Evolutionary conservation across 495 filamentous ascomycete genomes (phyloP).

Genomic region (Amphirosellinia nigrospora): DNA sequence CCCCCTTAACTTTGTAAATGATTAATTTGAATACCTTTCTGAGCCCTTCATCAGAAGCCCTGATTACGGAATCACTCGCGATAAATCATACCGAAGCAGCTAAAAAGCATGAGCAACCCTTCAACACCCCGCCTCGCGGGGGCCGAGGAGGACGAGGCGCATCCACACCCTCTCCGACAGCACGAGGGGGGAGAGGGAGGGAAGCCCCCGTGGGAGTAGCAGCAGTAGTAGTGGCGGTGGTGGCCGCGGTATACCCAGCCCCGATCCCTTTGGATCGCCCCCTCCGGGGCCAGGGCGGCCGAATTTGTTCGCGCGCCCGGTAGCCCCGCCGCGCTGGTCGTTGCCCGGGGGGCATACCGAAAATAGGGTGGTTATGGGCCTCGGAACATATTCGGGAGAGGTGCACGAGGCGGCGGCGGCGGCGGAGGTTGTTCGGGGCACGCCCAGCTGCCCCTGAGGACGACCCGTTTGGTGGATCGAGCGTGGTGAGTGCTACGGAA

Average conservation of each 20-base stretch:
- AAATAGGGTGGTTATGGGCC: background rate
- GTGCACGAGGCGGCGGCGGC: background rate
- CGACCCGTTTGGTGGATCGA: slow-evolving; percentile 3
- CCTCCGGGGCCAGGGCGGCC: background rate
- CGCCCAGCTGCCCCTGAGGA: background rate
- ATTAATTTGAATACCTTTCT: too few relatives aligned
- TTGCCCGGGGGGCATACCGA: too few relatives aligned
- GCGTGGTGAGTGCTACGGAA: background rate
- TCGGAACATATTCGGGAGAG: background rate
- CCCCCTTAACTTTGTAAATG: too few relatives aligned
- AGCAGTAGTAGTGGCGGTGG: background rate
- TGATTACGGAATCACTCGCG: too few relatives aligned
- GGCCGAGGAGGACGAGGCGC: slow-evolving; percentile 1
- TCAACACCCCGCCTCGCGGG: background rate
- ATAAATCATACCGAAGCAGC: background rate
- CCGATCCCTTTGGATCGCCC: slow-evolving; percentile 1
- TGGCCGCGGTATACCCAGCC: background rate
- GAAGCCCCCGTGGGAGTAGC: background rate
- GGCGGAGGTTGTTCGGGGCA: background rate
- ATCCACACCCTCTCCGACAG: background rate
- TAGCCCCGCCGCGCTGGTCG: background rate
- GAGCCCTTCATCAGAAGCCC: too few relatives aligned
- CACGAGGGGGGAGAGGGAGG: background rate
- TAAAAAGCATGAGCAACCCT: background rate
- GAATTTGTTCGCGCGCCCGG: background rate